A percentile compares a stretch with the other conserved stretches of the same genome.
Conservation (phyloP, 805 yeast genomes). For the Ogataea methanolica region DNA sequence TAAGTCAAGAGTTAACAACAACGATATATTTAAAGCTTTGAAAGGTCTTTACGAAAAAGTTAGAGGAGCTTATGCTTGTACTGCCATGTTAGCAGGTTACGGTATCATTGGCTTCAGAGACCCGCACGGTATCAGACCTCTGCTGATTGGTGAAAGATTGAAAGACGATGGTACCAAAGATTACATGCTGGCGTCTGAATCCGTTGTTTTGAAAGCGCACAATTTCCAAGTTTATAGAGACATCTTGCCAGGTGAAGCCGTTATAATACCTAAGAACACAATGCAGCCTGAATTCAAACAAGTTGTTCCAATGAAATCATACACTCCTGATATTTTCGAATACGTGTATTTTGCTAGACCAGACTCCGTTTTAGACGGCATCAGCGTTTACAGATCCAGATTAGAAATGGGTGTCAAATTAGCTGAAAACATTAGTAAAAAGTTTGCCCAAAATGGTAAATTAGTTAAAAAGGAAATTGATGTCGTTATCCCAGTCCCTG, state of each 20-base stretch:
- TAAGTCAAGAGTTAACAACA: constrained; percentile 88
- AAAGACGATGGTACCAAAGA: constrained; percentile 68
- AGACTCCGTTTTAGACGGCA: constrained; percentile 94
- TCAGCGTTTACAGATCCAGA: constrained; percentile 89
- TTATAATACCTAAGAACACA: constrained; percentile 77
- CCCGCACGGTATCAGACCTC: constrained; percentile 94
- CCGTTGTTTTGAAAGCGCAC: constrained; percentile 91
- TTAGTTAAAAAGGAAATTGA: constrained; percentile 61
- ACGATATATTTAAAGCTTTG: constrained; percentile 82
- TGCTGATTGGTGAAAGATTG: constrained; percentile 77
- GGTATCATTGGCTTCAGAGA: constrained; percentile 95
- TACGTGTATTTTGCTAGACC: constrained; percentile 98
- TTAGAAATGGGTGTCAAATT: constrained; percentile 90
- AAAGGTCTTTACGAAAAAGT: constrained; percentile 74
- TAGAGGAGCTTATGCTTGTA: constrained; percentile 97
- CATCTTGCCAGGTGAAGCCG: constrained; percentile 93
- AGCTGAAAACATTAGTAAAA: constrained; percentile 59
- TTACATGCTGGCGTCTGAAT: constrained; percentile 93
- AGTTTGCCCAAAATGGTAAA: constrained; percentile 35
- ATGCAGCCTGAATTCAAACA: constrained; percentile 77
- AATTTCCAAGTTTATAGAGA: constrained; percentile 79
- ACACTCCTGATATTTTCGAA: constrained; percentile 95
- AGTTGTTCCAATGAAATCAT: constrained; percentile 70
- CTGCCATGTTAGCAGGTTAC: constrained; percentile 92
- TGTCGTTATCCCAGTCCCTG: constrained; percentile 97